phyloP scores from a whole-genome alignment of 73 alveolate genomes.

The Paramecium sexaurelia region DNA sequence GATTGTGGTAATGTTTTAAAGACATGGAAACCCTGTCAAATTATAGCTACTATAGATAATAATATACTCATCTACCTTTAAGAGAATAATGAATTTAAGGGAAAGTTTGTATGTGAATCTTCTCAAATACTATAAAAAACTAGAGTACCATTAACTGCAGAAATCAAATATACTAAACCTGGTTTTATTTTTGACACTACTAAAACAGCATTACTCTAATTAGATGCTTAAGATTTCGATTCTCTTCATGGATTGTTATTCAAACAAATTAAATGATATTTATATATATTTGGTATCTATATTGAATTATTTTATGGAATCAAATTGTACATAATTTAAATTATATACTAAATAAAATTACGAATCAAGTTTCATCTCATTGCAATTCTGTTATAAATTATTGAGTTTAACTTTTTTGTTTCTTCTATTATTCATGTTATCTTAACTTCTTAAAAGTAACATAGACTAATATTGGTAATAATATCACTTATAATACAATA shows the following conservation, averaged over 20 bases:
- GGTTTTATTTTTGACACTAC: conserved; percentile 22
- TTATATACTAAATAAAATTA: neutral
- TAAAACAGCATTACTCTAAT: neutral
- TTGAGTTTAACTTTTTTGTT: neutral
- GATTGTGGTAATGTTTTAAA: conserved; percentile 50
- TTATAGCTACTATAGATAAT: conserved; percentile 27
- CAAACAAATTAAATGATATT: neutral
- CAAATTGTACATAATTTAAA: neutral
- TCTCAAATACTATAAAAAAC: neutral
- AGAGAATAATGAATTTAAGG: neutral
- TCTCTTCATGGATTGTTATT: conserved; percentile 20
- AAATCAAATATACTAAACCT: neutral
- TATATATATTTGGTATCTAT: neutral
- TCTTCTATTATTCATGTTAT: neutral
- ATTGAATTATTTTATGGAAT: neutral
- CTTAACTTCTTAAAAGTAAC: neutral
- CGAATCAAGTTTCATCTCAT: neutral
- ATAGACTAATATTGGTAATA: neutral
- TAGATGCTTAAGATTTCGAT: conserved; percentile 35
- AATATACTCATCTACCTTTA: neutral
- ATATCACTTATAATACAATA: neutral
- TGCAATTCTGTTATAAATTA: neutral
- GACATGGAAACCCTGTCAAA: conserved; percentile 17
- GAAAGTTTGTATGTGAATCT: neutral
- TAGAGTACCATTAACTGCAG: conserved; percentile 27